Percentiles rank a stretch among this genome's conserved stretches.
Conservation (phyloP, 768 basidiomycete species). For the Pholiota conissans region DNA sequence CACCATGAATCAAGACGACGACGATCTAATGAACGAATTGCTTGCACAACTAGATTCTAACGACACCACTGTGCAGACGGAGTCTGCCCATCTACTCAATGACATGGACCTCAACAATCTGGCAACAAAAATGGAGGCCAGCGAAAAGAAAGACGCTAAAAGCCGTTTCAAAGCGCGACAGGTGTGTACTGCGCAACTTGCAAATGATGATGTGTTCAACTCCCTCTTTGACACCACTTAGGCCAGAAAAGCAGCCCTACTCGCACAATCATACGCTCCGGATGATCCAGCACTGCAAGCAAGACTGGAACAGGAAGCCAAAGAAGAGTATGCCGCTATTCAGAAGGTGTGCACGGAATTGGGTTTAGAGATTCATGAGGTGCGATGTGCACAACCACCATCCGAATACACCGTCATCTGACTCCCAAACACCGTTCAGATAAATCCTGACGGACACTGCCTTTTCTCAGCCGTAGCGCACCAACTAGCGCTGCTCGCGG, state of each 20-base stretch:
- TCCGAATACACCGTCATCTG: not conserved
- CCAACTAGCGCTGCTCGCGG: conserved; percentile 75
- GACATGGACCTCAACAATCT: conserved; percentile 44
- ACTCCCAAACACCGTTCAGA: conserved; percentile 42
- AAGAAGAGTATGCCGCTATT: conserved; percentile 68
- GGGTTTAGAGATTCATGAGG: conserved; percentile 68
- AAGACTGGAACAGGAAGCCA: conserved; percentile 60
- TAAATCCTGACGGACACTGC: conserved; percentile 95
- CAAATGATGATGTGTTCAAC: not conserved
- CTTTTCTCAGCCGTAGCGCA: conserved; percentile 94
- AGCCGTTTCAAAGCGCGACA: conserved; percentile 69
- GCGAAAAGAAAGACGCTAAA: conserved; percentile 57
- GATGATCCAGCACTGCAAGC: conserved; percentile 62
- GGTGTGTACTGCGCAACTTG: conserved; percentile 37
- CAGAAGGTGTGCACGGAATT: conserved; percentile 62
- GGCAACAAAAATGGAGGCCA: conserved; percentile 26
- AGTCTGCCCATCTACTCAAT: conserved; percentile 47
- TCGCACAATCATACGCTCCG: conserved; percentile 51
- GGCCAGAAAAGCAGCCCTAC: conserved; percentile 71
- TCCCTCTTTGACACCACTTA: conserved; percentile 27
- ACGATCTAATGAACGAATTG: conserved; percentile 72
- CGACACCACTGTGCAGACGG: conserved; percentile 48
- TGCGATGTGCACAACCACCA: conserved; percentile 19
- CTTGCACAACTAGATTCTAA: conserved; percentile 73
- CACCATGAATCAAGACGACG: conserved; percentile 39